Evolutionary conservation across 768 basidiomycete genomes (phyloP).

Genomic region (Tulasnella sp.): DNA sequence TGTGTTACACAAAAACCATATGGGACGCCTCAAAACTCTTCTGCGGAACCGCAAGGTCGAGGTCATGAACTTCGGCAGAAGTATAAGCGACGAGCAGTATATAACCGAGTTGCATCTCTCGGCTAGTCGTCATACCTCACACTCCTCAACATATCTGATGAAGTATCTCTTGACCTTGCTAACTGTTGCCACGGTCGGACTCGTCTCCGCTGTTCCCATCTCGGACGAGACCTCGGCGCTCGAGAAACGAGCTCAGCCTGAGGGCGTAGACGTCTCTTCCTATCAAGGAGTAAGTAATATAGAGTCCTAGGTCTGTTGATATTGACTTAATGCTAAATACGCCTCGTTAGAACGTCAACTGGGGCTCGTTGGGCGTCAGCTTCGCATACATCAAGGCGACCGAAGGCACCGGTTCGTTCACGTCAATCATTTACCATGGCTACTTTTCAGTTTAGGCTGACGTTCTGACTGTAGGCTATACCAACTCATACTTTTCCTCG

Average conservation of each 20-base stretch:
- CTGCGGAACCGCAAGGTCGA: no score
- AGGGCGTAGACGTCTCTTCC: constrained; percentile 46
- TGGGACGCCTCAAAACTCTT: no score
- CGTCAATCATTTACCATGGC: background rate
- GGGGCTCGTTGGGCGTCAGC: constrained; percentile 39
- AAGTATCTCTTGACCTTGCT: background rate
- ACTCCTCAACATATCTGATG: background rate
- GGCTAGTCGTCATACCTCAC: no score
- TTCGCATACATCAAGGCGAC: constrained; percentile 62
- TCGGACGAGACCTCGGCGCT: background rate
- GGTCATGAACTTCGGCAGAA: no score
- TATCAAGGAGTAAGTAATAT: constrained; percentile 26
- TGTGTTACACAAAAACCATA: no score
- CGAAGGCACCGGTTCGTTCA: constrained; percentile 40
- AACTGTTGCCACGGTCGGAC: background rate
- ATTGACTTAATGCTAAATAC: background rate
- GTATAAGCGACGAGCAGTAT: no score
- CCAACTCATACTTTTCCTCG: constrained; percentile 31
- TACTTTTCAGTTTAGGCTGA: background rate
- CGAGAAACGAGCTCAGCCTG: constrained; percentile 30
- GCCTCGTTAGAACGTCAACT: constrained; percentile 29
- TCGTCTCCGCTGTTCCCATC: background rate
- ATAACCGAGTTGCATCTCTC: no score
- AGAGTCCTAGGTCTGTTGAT: constrained; percentile 8
- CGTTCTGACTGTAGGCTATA: constrained; percentile 1